Conservation (phyloP, 306 rosid species). For the Prunus fruticosa region DNA sequence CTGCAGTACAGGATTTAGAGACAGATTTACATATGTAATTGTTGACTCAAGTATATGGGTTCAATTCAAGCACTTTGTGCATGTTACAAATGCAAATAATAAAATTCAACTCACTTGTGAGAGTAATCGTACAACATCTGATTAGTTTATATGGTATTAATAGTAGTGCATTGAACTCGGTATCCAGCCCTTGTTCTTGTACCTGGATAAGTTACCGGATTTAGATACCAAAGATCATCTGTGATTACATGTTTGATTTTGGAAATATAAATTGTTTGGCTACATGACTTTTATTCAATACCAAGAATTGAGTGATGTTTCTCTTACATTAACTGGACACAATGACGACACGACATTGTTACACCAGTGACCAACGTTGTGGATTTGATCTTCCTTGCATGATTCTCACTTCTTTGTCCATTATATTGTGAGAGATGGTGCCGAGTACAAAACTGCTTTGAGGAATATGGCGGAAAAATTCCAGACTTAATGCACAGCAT, state of each 20-base stretch:
- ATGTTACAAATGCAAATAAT: too few relatives aligned
- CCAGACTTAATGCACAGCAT: slow-evolving; percentile 17
- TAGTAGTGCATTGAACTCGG: too few relatives aligned
- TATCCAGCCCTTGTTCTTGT: too few relatives aligned
- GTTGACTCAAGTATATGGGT: too few relatives aligned
- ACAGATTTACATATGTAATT: background rate
- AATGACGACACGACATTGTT: background rate
- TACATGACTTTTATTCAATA: background rate
- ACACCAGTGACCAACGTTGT: background rate
- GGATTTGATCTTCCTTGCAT: background rate
- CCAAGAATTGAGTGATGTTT: background rate
- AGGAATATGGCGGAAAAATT: background rate
- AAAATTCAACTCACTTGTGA: too few relatives aligned
- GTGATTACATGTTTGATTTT: background rate
- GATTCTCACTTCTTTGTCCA: too few relatives aligned
- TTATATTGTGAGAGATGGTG: too few relatives aligned
- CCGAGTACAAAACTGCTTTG: background rate
- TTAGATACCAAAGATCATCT: too few relatives aligned
- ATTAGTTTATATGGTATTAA: too few relatives aligned
- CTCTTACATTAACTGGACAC: background rate
- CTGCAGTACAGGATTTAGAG: background rate
- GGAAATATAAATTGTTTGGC: background rate
- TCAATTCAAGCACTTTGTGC: too few relatives aligned
- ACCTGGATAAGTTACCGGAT: too few relatives aligned
- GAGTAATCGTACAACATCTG: too few relatives aligned